Evolutionary conservation across 768 basidiomycete genomes (phyloP), one percentile per base, ranked within the genome.

Genomic region (Favolaschia claudopus): DNA sequence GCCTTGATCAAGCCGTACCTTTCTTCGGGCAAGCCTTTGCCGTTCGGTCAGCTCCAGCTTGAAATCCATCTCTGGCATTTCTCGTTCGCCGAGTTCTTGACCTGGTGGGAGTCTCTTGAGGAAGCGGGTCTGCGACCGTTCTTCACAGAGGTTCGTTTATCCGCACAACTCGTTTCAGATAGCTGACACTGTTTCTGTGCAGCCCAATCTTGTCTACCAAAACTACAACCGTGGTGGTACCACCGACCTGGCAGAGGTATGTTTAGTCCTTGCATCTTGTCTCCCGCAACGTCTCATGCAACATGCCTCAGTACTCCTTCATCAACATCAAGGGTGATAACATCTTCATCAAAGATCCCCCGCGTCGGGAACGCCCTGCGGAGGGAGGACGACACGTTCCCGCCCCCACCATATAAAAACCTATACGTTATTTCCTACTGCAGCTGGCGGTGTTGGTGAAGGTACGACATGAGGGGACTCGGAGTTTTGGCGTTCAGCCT

Each of bases 101-200:
- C 70, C 24, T 91, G 87, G 87, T 91, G 89, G 89, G 82, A 87
- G 69, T 75, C 76, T 63, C 74, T 92, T 20, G 90, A 91, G 72
- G 72, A 70, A 5, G 86, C 85, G 5, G 89, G 89, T 1, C 72
- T 92, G 46, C 77, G 89, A 37, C 89, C 89, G 5, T 91, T 92
- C 76, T 89, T 83, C 79, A 86, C 84, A 4, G 89, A 91, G 74
- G 77, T 78, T 29, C 20, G 72, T 34, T 29, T 27, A 2, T 5
- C 25, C 13, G 15, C 34, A 27, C 13, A 22, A 4, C 17, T 15
- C 9, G 31, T 5, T 25, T 14, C 19, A 12, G 17, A 17, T 24
- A 15, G 7, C 17, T 20, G 19, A 7, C 24, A 32, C 22, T 43
- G 40, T 19, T 12, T n/a, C 44, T 39, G 20, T 31, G 45, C 59